A percentile compares a stretch with the other conserved stretches of the same genome.
These are phyloP conservation scores for Ophiostoma sp. DNA, from an alignment of 2,329 filamentous ascomycete species.

Conservation along the genomic window DNA sequence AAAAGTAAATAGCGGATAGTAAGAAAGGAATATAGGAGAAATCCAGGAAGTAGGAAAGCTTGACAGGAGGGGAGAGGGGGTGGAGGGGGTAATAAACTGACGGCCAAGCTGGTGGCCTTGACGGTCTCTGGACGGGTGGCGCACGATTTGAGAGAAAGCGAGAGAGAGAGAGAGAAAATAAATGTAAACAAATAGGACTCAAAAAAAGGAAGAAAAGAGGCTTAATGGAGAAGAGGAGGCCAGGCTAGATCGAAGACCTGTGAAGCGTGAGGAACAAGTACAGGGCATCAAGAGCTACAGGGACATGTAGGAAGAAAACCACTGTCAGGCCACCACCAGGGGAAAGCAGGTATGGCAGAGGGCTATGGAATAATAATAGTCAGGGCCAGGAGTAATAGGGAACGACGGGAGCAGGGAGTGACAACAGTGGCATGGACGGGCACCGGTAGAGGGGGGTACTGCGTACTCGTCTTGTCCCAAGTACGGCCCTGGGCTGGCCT, in stretches of 20 bases:
- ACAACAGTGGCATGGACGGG: neutral
- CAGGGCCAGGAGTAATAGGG: neutral
- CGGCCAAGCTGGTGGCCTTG: neutral
- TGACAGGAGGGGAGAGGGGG: neutral
- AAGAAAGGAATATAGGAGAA: neutral
- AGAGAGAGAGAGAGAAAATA: neutral
- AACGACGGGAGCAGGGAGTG: neutral
- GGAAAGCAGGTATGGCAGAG: neutral
- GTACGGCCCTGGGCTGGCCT: neutral
- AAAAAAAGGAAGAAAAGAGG: neutral
- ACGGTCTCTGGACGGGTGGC: neutral
- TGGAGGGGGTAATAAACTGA: slow-evolving; percentile 5
- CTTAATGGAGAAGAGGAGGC: neutral
- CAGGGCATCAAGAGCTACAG: neutral
- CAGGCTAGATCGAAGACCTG: neutral
- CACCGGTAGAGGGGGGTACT: neutral
- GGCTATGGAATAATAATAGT: neutral
- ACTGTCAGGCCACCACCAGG: neutral
- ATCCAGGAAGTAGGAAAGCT: neutral
- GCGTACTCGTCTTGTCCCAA: neutral
- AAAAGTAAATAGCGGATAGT: neutral
- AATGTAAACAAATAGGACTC: neutral
- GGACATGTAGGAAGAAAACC: neutral
- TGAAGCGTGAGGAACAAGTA: slow-evolving; percentile 3
- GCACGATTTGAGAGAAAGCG: no score